Evolutionary conservation across 2,329 filamentous ascomycete genomes (phyloP).

Genomic region (Ophiostoma montium): DNA sequence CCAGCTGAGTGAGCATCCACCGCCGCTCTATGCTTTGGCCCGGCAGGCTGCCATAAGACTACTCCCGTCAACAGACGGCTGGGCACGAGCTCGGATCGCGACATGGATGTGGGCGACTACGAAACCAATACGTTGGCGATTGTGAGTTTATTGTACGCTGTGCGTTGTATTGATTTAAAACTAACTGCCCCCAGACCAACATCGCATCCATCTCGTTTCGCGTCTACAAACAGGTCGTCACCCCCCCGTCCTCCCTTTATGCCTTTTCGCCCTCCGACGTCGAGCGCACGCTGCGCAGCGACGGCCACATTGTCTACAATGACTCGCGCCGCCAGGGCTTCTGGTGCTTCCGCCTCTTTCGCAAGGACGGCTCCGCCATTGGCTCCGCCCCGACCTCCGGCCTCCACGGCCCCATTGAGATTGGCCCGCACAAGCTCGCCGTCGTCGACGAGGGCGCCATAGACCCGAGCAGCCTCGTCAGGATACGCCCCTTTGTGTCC

Average conservation of each 20-base stretch:
- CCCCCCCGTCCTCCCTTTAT: conserved; percentile 28
- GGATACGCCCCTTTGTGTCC: conserved; percentile 25
- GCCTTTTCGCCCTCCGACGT: conserved; percentile 34
- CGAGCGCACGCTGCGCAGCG: conserved; percentile 34
- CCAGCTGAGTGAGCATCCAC: neutral
- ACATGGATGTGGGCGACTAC: conserved; percentile 50
- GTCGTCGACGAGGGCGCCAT: conserved; percentile 35
- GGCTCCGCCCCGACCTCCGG: conserved; percentile 13
- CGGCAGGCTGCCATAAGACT: neutral
- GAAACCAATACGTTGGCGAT: conserved; percentile 47
- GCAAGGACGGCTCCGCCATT: conserved; percentile 24
- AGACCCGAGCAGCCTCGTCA: conserved; percentile 35
- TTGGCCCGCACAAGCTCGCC: conserved; percentile 29
- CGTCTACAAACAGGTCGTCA: conserved; percentile 36
- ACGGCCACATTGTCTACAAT: conserved; percentile 39
- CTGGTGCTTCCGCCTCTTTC: conserved; percentile 39
- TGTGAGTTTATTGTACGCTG: conserved; percentile 30
- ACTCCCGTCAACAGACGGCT: conserved; percentile 7
- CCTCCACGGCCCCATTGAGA: conserved; percentile 28
- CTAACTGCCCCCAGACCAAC: conserved; percentile 33
- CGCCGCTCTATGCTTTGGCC: too few species aligned
- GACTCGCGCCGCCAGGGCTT: conserved; percentile 35
- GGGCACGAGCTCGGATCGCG: conserved; percentile 22
- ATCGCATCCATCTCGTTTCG: conserved; percentile 40
- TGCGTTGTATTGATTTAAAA: too few species aligned